Evolutionary conservation across 768 basidiomycete genomes (phyloP).

Genomic region (Lactarius psammicola): DNA sequence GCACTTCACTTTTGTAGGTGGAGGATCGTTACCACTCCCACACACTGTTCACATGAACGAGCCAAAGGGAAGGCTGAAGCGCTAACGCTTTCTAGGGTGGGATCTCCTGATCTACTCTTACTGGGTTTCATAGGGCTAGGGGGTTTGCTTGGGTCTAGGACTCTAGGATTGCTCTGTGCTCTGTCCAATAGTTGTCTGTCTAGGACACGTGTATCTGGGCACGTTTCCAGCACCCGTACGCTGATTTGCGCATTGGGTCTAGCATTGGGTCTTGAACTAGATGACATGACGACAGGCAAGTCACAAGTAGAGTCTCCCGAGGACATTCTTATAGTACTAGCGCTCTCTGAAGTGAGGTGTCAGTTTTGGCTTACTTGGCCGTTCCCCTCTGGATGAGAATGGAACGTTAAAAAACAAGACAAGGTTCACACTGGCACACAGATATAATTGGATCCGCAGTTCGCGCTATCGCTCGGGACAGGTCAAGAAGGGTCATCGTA

Average conservation of each 20-base stretch:
- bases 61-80: not conserved
- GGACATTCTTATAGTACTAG: not conserved
- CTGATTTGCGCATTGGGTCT: slow-evolving; percentile 1
- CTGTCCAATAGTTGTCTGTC: not conserved
- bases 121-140: not conserved
- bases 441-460: not conserved
- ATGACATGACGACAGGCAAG: not conserved
- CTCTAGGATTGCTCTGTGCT: not conserved
- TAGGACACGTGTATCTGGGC: slow-evolving; percentile 4
- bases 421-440: not conserved
- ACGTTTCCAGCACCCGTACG: slow-evolving; percentile 2
- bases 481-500: slow-evolving; percentile 4
- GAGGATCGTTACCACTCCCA: not conserved
- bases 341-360: not conserved
- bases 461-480: not conserved
- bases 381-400: not conserved
- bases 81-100: not conserved
- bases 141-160: not conserved
- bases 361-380: slow-evolving; percentile 5
- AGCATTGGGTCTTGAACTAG: not conserved
- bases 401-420: not conserved
- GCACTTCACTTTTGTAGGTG: not conserved
- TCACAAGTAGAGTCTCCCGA: not conserved
- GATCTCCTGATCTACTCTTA: not conserved
- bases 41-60: not conserved